Conservation (phyloP, 1,284 basidiomycete genomes). For the Tetrapyrgos nigripes region DNA sequence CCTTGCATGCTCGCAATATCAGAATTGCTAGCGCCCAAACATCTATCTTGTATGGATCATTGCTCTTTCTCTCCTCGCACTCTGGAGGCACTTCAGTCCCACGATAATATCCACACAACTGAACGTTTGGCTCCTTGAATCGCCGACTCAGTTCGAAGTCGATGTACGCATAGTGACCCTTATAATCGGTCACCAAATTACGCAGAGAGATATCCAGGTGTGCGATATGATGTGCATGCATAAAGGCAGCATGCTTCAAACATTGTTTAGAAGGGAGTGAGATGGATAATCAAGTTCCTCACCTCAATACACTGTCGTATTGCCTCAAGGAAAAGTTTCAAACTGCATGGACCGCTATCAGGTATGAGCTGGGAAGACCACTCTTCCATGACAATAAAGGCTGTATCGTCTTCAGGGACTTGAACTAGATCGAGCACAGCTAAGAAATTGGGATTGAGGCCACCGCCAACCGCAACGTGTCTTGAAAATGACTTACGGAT, state of each 20-base stretch:
- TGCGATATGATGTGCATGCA: constrained; percentile 68
- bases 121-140: constrained; percentile 48
- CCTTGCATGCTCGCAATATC: constrained; percentile 68
- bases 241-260: constrained; percentile 66
- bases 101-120: constrained; percentile 46
- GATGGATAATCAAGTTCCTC: constrained; percentile 18
- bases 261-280: constrained; percentile 3
- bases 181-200: constrained; percentile 70
- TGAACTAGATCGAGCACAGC: constrained; percentile 71
- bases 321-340: constrained; percentile 59
- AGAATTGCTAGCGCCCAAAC: constrained; percentile 72
- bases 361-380: constrained; percentile 71
- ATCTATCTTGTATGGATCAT: constrained; percentile 73
- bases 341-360: constrained; percentile 53
- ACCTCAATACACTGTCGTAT: constrained; percentile 74
- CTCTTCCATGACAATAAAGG: constrained; percentile 79
- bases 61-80: constrained; percentile 53
- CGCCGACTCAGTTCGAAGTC: constrained; percentile 73
- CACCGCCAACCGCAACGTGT: background rate
- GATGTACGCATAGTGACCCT: constrained; percentile 70
- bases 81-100: constrained; percentile 77
- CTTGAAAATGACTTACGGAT: constrained; percentile 60
- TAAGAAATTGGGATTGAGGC: constrained; percentile 30
- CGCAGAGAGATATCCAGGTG: constrained; percentile 75
- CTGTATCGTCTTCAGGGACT: constrained; percentile 55